These are phyloP conservation scores for Botrytis fragariae DNA, from an alignment of 2,329 filamentous ascomycete species.

Conservation along the genomic window DNA sequence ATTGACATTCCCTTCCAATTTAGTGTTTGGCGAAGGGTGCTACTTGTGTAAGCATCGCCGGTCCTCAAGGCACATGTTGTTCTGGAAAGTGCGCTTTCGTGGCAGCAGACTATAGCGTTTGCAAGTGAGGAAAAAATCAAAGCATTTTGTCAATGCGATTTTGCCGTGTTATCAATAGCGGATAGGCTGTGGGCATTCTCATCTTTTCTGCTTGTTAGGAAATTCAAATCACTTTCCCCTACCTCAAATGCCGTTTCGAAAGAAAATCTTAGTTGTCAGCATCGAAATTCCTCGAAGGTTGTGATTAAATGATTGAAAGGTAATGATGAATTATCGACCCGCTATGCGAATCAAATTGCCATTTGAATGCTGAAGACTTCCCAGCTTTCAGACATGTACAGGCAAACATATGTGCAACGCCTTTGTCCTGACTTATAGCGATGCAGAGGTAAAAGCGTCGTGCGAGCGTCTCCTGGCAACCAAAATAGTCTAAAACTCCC, in stretches of 20 bases:
- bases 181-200: neutral
- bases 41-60: constrained; percentile 5
- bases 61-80: neutral
- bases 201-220: too few relatives aligned
- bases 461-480: neutral
- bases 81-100: constrained; percentile 7
- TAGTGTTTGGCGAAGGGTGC: constrained; percentile 5
- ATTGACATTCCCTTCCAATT: neutral
- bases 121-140: neutral
- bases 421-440: neutral
- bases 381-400: neutral
- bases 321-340: neutral
- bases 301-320: neutral
- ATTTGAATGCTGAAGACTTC: neutral
- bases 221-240: neutral
- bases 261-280: neutral
- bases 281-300: neutral
- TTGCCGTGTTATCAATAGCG: fast-evolving
- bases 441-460: neutral
- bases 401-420: neutral
- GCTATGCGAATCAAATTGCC: neutral
- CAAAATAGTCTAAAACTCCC: neutral
- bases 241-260: neutral
- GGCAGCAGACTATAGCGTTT: constrained; percentile 5
- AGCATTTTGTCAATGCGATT: neutral